A percentile compares a stretch with the other conserved stretches of the same genome.
Evolutionary conservation across 345 rosid genomes (phyloP).

Genomic region (Boechera retrofracta): DNA sequence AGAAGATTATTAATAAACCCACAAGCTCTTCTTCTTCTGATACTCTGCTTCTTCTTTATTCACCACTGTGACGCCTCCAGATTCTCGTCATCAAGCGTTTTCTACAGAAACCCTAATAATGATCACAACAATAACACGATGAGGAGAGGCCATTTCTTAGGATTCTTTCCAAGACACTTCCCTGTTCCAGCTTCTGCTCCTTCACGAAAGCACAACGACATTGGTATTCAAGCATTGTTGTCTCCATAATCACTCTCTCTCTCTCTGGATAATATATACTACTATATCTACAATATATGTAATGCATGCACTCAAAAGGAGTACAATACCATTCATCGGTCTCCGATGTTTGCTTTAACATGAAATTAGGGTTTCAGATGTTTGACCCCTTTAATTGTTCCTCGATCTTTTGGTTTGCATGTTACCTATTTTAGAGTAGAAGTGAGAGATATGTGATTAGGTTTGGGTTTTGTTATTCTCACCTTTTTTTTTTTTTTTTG

Average conservation of each 20-base stretch:
- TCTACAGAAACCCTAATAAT: constrained; percentile 51
- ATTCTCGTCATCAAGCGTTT: constrained; percentile 47
- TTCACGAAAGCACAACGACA: constrained; percentile 85
- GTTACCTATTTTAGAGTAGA: constrained; percentile 32
- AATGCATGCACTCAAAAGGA: constrained; percentile 14
- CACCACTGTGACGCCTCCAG: constrained; percentile 58
- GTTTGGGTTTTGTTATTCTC: constrained; percentile 17
- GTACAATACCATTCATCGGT: constrained; percentile 9
- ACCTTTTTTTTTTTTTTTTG: background rate
- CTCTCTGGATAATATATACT: constrained; percentile 1
- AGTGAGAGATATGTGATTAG: constrained; percentile 35
- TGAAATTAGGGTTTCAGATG: constrained; percentile 37
- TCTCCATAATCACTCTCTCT: constrained; percentile 60
- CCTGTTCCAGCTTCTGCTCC: constrained; percentile 94
- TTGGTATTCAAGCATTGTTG: constrained; percentile 61
- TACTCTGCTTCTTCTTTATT: constrained; percentile 42
- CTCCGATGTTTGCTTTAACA: constrained; percentile 39
- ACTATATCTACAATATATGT: constrained; percentile 7
- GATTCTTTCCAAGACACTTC: constrained; percentile 77
- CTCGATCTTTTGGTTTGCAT: constrained; percentile 35
- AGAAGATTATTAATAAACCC: constrained; percentile 27
- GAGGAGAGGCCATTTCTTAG: constrained; percentile 65
- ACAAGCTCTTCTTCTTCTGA: constrained; percentile 25
- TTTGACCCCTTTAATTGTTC: constrained; percentile 37
- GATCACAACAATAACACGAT: constrained; percentile 29